Evolutionary conservation across 2,329 filamentous ascomycete species (phyloP).

Genomic region (Sarocladium oryzae): DNA sequence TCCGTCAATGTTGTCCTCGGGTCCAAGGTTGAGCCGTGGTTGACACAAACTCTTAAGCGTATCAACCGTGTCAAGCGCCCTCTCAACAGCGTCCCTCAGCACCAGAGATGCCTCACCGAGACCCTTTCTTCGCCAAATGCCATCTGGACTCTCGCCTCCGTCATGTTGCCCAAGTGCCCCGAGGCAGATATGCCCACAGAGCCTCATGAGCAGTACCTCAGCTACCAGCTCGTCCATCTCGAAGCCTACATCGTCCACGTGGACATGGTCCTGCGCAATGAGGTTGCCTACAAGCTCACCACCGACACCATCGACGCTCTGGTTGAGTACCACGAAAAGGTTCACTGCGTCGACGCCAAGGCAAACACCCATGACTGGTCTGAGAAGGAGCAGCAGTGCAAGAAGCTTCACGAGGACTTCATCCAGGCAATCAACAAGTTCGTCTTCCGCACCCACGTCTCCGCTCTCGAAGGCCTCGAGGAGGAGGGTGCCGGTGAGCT

Average conservation of each 20-base stretch:
- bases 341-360: slow-evolving; percentile 85
- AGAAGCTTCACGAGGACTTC: slow-evolving; percentile 96
- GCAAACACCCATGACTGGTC: slow-evolving; percentile 91
- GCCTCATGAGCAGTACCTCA: slow-evolving; percentile 79
- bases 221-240: slow-evolving; percentile 87
- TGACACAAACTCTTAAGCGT: slow-evolving; percentile 93
- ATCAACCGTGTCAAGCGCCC: slow-evolving; percentile 96
- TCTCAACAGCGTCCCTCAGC: slow-evolving; percentile 92
- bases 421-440: slow-evolving; percentile 96
- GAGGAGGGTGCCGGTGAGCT: slow-evolving; percentile 94
- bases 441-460: slow-evolving; percentile 83
- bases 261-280: slow-evolving; percentile 96
- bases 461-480: slow-evolving; percentile 89
- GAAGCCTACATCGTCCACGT: slow-evolving; percentile 98
- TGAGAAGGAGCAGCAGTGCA: slow-evolving; percentile 92
- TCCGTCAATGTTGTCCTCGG: slow-evolving; percentile 92
- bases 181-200: slow-evolving; percentile 80
- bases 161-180: slow-evolving; percentile 88
- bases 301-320: slow-evolving; percentile 88
- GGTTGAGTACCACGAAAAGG: slow-evolving; percentile 92
- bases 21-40: slow-evolving; percentile 90
- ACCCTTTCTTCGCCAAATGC: slow-evolving; percentile 83
- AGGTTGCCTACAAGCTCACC: slow-evolving; percentile 97
- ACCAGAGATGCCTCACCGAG: slow-evolving; percentile 92
- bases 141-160: slow-evolving; percentile 88